Percentiles rank a stretch among this genome's conserved stretches.
Conservation (phyloP, 768 basidiomycete species). For the Lenzites betulinus region DNA sequence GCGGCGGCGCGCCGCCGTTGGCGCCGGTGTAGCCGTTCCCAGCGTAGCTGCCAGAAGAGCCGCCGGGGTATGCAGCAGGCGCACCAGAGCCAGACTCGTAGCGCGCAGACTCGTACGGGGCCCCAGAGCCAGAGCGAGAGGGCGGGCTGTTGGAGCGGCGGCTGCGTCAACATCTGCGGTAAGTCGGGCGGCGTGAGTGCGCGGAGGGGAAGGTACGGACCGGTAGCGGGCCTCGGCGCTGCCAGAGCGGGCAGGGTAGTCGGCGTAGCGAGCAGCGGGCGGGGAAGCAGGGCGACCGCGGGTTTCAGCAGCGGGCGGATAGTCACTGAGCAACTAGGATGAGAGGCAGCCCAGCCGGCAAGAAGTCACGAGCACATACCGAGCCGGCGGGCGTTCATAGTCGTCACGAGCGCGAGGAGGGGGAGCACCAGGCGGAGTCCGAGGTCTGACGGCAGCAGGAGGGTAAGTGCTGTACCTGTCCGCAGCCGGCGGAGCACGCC, state of each 20-base stretch:
- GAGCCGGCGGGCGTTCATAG: constrained; percentile 58
- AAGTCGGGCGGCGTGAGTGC: constrained; percentile 1
- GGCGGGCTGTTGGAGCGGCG: constrained; percentile 77
- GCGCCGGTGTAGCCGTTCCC: constrained; percentile 50
- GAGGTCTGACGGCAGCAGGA: constrained; percentile 48
- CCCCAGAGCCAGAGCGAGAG: constrained; percentile 44
- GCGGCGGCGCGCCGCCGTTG: constrained; percentile 31
- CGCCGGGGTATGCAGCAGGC: constrained; percentile 26
- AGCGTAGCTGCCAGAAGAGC: constrained; percentile 38
- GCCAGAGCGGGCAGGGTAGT: constrained; percentile 47
- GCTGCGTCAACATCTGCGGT: constrained; percentile 34
- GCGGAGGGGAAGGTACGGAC: constrained; percentile 28
- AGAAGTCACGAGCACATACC: constrained; percentile 43
- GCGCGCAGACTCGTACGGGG: constrained; percentile 49
- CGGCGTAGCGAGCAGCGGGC: constrained; percentile 38
- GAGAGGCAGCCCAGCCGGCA: constrained; percentile 4
- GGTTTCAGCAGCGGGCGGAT: constrained; percentile 49
- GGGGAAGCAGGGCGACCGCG: constrained; percentile 57
- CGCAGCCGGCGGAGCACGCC: constrained; percentile 41
- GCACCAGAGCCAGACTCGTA: constrained; percentile 40
- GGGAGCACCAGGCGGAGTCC: constrained; percentile 55
- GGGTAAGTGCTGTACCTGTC: constrained; percentile 43
- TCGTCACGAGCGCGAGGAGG: constrained; percentile 62
- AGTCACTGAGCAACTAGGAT: constrained; percentile 47
- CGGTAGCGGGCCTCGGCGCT: constrained; percentile 39